phyloP scores from a whole-genome alignment of 192 early-diverging fungal genomes.

The Funneliformis geosporum region DNA sequence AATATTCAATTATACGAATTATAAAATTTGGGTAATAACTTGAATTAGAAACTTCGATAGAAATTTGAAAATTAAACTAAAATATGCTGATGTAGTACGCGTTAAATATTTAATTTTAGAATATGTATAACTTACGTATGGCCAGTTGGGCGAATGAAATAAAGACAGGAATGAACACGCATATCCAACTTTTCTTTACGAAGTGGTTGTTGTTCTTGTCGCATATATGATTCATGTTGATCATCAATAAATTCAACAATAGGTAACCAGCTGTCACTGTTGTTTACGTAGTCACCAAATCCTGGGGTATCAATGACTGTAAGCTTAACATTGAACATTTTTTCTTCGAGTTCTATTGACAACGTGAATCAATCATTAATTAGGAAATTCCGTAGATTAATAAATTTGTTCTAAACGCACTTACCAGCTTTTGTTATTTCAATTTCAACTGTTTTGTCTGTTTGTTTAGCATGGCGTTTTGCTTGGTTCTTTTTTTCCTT shows the following conservation, averaged over 20 bases:
- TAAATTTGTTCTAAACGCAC: conserved; percentile 6
- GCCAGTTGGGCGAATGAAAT: conserved; percentile 98
- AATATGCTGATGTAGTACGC: no score
- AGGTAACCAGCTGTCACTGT: conserved; percentile 96
- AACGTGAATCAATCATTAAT: conserved; percentile 13
- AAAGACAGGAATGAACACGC: conserved; percentile 96
- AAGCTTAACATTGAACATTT: conserved; percentile 96
- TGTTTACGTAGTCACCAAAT: conserved; percentile 90
- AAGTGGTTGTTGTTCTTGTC: conserved; percentile 85
- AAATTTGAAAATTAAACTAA: not conserved
- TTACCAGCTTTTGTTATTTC: conserved; percentile 95
- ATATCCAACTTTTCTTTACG: conserved; percentile 89
- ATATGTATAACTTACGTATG: conserved; percentile 65
- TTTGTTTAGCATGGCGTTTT: conserved; percentile 87
- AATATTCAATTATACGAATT: not conserved
- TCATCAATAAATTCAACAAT: conserved; percentile 98
- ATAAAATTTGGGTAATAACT: not conserved
- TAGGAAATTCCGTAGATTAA: not conserved
- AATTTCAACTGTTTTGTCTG: conserved; percentile 96
- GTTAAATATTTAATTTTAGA: no score
- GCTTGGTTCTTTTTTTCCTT: conserved; percentile 85
- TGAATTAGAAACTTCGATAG: no score
- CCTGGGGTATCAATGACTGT: conserved; percentile 92
- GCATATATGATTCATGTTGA: conserved; percentile 94
- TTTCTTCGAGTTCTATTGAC: conserved; percentile 86